Percentiles rank a stretch among this genome's conserved stretches.
These are phyloP conservation scores for Didymosphaeria variabile DNA, from an alignment of 2,329 filamentous ascomycete genomes.

Conservation along the genomic window DNA sequence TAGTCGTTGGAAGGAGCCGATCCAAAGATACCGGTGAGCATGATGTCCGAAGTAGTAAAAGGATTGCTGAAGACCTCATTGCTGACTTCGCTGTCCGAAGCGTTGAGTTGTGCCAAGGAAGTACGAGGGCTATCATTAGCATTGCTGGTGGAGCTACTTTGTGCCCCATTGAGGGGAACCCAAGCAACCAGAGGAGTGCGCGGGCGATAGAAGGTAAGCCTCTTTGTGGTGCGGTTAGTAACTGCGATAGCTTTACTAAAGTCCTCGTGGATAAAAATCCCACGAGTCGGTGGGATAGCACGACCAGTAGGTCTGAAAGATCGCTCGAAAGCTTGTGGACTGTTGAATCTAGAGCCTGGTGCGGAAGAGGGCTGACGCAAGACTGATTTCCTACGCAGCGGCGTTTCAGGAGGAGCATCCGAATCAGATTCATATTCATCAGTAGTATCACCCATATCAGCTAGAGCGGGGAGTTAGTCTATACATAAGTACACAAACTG, in stretches of 20 bases:
- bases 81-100: slow-evolving; percentile 51
- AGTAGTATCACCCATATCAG: slow-evolving; percentile 68
- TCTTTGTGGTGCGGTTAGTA: slow-evolving; percentile 52
- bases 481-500: slow-evolving; percentile 26
- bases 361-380: slow-evolving; percentile 60
- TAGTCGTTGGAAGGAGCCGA: slow-evolving; percentile 54
- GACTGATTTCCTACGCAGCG: slow-evolving; percentile 52
- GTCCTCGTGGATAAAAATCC: slow-evolving; percentile 49
- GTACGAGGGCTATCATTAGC: slow-evolving; percentile 51
- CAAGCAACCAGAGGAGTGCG: slow-evolving; percentile 39
- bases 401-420: slow-evolving; percentile 57
- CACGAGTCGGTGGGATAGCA: slow-evolving; percentile 43
- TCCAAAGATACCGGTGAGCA: slow-evolving; percentile 76
- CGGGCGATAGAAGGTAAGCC: slow-evolving; percentile 53
- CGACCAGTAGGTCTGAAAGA: slow-evolving; percentile 37
- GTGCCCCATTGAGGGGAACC: slow-evolving; percentile 40
- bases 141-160: slow-evolving; percentile 51
- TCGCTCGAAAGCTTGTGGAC: slow-evolving; percentile 50
- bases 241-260: slow-evolving; percentile 52
- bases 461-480: slow-evolving; percentile 59
- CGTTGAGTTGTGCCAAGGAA: slow-evolving; percentile 46
- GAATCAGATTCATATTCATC: slow-evolving; percentile 62
- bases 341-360: slow-evolving; percentile 49
- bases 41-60: slow-evolving; percentile 67
- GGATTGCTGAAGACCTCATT: slow-evolving; percentile 46